Base-by-base conservation (phyloP, 75 land plant species). In the Ceratopteris richardii region DNA sequence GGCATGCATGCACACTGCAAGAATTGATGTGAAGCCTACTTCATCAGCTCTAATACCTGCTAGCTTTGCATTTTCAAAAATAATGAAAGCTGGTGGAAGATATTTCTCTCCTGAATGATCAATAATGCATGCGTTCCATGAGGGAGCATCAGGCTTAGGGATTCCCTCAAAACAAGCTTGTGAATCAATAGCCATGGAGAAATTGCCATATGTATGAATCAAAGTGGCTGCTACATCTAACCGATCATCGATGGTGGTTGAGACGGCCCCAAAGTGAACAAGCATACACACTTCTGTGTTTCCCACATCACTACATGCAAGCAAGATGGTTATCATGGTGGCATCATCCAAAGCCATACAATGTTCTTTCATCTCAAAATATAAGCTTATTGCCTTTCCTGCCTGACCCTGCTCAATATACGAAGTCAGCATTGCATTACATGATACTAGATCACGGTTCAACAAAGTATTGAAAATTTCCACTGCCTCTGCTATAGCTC, bases 51-150 rank as follows among this genome's bases (percentile, higher is more conserved):
- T 43, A 17, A 55, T 22, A 14, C 66, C 72, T 10, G 46, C 60
- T 16, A 40, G 33, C 44, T 55, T 33, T 66, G 62, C 56, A 31
- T 56, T 42, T 5, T 69, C 30, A 57, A 62, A 69, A n/a, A 62
- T 28, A 7, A 39, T 25, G 14, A 69, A 37, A 9, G 60, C 58
- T 54, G 53, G 51, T n/a, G 12, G 16, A 31, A 44, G 26, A 31
- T 31, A 24, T 21, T 66, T 66, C 18, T 69, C 43, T 23, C 62
- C 65, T 6, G 72, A 60, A 56, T 44, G 62, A 10, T 65, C 66
- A 24, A 59, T 10, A 16, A 68, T 37, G 55, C 52, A 51, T 31
- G 65, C 65, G 12, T 41, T 31, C 40, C 51, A 63, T 1, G 65
- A 63, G 29, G 30, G 24, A 19, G 21, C 37, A 63, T 63, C 53